Conservation (phyloP, 2,329 filamentous ascomycete genomes). For the Esteya vermicola region DNA sequence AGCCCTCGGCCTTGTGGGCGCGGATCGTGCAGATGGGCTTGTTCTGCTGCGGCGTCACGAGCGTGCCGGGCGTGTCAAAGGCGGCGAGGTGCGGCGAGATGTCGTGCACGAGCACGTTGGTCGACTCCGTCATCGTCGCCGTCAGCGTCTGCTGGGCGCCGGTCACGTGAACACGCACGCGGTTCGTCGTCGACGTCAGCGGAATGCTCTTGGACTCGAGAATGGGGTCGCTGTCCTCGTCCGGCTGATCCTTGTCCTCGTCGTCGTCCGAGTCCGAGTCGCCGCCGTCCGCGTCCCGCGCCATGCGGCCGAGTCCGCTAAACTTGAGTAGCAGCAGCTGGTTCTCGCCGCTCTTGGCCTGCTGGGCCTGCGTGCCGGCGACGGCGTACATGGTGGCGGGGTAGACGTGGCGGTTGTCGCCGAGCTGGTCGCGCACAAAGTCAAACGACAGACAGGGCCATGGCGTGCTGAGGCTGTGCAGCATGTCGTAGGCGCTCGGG, state of each 20-base stretch:
- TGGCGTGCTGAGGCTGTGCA: slow-evolving; percentile 83
- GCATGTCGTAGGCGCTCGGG: slow-evolving; percentile 91
- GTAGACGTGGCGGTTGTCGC: slow-evolving; percentile 82
- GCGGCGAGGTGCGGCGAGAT: slow-evolving; percentile 77
- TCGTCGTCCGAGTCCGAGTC: slow-evolving; percentile 53
- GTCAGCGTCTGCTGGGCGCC: slow-evolving; percentile 69
- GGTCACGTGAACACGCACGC: slow-evolving; percentile 68
- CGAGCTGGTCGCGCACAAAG: slow-evolving; percentile 71
- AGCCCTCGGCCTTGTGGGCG: slow-evolving; percentile 87
- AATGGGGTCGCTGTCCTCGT: slow-evolving; percentile 73
- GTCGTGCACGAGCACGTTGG: slow-evolving; percentile 84
- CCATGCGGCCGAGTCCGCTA: slow-evolving; percentile 75
- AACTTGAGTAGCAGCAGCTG: slow-evolving; percentile 94
- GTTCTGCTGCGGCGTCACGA: slow-evolving; percentile 68
- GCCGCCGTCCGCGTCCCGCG: slow-evolving; percentile 43
- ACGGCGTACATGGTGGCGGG: slow-evolving; percentile 93
- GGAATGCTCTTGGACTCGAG: slow-evolving; percentile 87
- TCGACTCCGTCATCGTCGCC: slow-evolving; percentile 84
- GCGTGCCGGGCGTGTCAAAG: slow-evolving; percentile 78
- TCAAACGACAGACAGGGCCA: slow-evolving; percentile 98
- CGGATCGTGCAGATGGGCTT: slow-evolving; percentile 79
- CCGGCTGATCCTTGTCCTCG: slow-evolving; percentile 56
- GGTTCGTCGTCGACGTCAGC: slow-evolving; percentile 77
- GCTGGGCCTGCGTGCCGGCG: slow-evolving; percentile 83
- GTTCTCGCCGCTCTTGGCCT: slow-evolving; percentile 64